Base-by-base conservation (phyloP, 495 filamentous ascomycete species). In the Penicillium goetzii region DNA sequence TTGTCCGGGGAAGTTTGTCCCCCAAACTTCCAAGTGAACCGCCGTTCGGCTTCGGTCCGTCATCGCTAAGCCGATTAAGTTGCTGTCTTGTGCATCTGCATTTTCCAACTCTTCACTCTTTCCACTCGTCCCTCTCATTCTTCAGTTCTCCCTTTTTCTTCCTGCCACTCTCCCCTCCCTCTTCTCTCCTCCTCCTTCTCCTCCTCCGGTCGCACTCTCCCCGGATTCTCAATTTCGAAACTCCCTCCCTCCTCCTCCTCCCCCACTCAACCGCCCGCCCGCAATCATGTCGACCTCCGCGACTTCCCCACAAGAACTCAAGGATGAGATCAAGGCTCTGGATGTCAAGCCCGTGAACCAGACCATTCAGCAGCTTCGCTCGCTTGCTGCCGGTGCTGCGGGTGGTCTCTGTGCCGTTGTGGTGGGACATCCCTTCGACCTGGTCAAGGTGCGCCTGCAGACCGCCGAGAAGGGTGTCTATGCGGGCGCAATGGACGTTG, bases 371-470 rank as follows among this genome's bases (percentile, higher is more conserved):
- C 80, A 82, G 73, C 60, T 96, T 45, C 90, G 94, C 40, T 95
- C 93, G 19, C 85, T 98, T 34, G 90, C 80, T 15, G 94, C 94
- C 3, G 95, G 96, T 65, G 96, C 92, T 34, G 94, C 94, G 57
- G 95, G 95, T 62, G 96, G 96, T 71, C 81, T 98, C 33, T 97
- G 91, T 78, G 94, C 95, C 30, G 96, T 98, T 45, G 68, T 99
- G 23, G 88, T 94, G 64, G 95, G 95, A 45, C 96, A 98, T 78
- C 95, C 95, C 9, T 99, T 99, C 72, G 95, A 99, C 72, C 81
- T 99, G 63, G 94, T 98, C 71, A 99, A 99, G 78, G 95, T 99
- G 61, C 90, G 96, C 40, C 74, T 99, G 75, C 95, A 99, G 82
- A 99, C 95, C 1, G 92, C 95, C 19, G 92, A 97, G 78, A 90